Percentiles rank a stretch among this genome's conserved stretches.
These are phyloP conservation scores for Psilocybe cubensis DNA, from an alignment of 768 basidiomycete species.

Conservation along the genomic window DNA sequence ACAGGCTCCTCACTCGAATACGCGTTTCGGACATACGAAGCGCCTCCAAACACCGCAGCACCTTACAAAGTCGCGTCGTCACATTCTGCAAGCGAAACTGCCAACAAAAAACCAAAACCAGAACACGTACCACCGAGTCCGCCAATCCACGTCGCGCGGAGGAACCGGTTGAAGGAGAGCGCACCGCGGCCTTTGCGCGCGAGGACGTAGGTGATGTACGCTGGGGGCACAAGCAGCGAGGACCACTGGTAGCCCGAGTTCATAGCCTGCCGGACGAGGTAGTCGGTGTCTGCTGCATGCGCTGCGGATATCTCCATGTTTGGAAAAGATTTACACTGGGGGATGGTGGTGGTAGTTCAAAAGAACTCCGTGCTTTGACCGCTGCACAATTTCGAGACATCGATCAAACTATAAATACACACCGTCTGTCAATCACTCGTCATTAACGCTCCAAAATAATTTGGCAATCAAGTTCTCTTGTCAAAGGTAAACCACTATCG, in stretches of 20 bases:
- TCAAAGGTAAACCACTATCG: no score
- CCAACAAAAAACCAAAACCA: background rate
- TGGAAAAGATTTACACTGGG: background rate
- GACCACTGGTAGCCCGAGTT: slow-evolving; percentile 68
- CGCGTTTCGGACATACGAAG: slow-evolving; percentile 64
- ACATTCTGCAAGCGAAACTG: background rate
- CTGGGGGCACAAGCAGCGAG: slow-evolving; percentile 65
- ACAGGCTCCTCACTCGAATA: slow-evolving; percentile 54
- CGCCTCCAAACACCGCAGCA: slow-evolving; percentile 51
- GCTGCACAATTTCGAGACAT: background rate
- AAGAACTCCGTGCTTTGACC: background rate
- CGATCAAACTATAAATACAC: background rate
- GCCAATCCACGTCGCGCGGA: slow-evolving; percentile 77
- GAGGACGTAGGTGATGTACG: slow-evolving; percentile 57
- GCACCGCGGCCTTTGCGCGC: slow-evolving; percentile 56
- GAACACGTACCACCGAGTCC: slow-evolving; percentile 55
- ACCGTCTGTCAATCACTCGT: background rate
- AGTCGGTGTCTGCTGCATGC: slow-evolving; percentile 62
- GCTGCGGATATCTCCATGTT: slow-evolving; percentile 23
- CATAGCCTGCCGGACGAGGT: slow-evolving; percentile 67
- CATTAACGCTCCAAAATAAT: background rate
- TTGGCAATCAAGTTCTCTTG: no score
- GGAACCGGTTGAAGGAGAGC: slow-evolving; percentile 60
- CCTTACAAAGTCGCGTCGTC: slow-evolving; percentile 34
- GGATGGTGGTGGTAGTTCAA: background rate